phyloP scores from a whole-genome alignment of 768 basidiomycete genomes.

The Psilocybe tampanensis region DNA sequence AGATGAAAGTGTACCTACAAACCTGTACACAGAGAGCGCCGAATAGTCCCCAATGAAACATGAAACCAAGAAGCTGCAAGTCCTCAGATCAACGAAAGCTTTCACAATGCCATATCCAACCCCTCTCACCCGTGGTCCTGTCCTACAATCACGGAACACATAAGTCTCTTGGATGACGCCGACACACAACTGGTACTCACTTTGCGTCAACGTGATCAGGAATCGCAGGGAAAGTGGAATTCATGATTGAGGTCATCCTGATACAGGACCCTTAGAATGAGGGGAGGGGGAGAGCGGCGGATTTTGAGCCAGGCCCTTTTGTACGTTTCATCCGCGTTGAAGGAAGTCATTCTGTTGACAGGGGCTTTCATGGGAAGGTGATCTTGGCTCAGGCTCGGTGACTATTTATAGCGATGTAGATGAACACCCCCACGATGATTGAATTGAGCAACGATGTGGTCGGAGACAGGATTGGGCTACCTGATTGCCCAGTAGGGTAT shows the following conservation, averaged over 20 bases:
- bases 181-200: not conserved
- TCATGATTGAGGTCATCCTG: not conserved
- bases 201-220: not conserved
- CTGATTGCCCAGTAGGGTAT: no score
- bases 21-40: constrained; percentile 24
- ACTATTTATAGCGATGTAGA: no score
- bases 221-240: constrained; percentile 1
- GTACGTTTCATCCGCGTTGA: no score
- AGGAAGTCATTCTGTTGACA: no score
- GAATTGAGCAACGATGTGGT: no score
- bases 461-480: no score
- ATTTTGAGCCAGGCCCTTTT: no score
- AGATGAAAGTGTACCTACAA: constrained; percentile 20
- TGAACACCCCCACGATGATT: no score
- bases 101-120: not conserved
- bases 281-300: no score
- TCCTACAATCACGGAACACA: not conserved
- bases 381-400: no score
- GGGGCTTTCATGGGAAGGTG: no score
- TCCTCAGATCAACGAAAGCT: not conserved
- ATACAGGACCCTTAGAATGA: not conserved
- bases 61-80: constrained; percentile 17
- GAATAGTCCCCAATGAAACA: constrained; percentile 22
- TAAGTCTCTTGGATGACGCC: not conserved
- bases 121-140: constrained; percentile 2